A percentile compares a stretch with the other conserved stretches of the same genome.
These are phyloP conservation scores for Penicillium lividum DNA, from an alignment of 495 filamentous ascomycete species.

Conservation along the genomic window DNA sequence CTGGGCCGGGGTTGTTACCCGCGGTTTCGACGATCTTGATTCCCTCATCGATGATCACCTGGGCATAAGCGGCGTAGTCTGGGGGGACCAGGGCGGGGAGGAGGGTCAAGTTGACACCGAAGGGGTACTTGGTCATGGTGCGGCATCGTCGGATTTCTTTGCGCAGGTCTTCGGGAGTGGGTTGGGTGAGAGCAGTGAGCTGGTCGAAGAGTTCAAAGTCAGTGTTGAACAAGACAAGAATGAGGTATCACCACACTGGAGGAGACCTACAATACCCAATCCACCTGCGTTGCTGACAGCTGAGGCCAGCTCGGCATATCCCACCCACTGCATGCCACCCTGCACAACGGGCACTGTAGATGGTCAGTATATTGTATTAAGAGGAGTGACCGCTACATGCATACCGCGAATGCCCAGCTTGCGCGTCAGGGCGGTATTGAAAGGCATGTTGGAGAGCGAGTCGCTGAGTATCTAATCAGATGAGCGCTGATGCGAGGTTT, in stretches of 20 bases:
- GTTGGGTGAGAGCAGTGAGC: slow-evolving; percentile 91
- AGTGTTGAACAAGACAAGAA: too few relatives aligned
- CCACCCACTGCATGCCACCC: slow-evolving; percentile 93
- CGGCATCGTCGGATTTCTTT: slow-evolving; percentile 88
- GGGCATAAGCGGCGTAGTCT: slow-evolving; percentile 89
- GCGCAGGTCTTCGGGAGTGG: slow-evolving; percentile 87
- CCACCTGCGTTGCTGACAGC: slow-evolving; percentile 96
- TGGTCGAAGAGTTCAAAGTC: slow-evolving; percentile 24
- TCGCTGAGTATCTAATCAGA: slow-evolving; percentile 6
- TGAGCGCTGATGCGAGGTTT: background rate
- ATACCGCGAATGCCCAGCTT: slow-evolving; percentile 83
- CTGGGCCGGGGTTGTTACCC: slow-evolving; percentile 88
- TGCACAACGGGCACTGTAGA: slow-evolving; percentile 90
- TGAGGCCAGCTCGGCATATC: slow-evolving; percentile 87
- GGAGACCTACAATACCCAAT: slow-evolving; percentile 67
- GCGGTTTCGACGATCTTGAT: slow-evolving; percentile 96
- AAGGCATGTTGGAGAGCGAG: slow-evolving; percentile 60
- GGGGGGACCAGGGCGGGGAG: slow-evolving; percentile 87
- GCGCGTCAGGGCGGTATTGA: slow-evolving; percentile 87
- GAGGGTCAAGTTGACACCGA: slow-evolving; percentile 95
- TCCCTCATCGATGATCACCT: slow-evolving; percentile 89
- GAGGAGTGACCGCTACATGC: slow-evolving; percentile 7
- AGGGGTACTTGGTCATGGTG: slow-evolving; percentile 82
- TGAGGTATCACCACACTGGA: background rate
- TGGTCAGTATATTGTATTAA: slow-evolving; percentile 3